phyloP scores from a whole-genome alignment of 164 flowering plant genomes.

The Stephania yunnanensis region DNA sequence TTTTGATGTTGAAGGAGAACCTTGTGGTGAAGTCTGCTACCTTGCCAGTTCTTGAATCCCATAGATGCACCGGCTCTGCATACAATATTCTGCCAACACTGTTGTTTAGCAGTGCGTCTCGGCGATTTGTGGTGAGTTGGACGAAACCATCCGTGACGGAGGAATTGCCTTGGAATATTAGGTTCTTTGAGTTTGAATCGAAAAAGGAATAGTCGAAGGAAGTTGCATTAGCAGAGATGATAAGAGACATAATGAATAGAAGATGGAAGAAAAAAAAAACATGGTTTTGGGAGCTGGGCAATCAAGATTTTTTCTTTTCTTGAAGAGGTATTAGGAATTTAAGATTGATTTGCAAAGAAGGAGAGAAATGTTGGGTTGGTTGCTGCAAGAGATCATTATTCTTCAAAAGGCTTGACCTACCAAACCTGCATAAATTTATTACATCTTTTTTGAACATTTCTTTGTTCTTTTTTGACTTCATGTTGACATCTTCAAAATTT shows the following conservation, averaged over 20 bases:
- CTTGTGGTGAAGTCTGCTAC: conserved; percentile 9
- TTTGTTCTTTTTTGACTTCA: background rate
- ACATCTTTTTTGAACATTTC: background rate
- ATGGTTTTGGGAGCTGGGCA: background rate
- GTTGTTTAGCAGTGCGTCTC: background rate
- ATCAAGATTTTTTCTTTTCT: background rate
- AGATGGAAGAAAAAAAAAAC: conserved; percentile 1
- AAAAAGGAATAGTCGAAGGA: conserved; percentile 2
- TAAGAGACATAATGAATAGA: background rate
- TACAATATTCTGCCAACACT: conserved; percentile 1
- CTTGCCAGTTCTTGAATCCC: background rate
- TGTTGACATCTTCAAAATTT: background rate
- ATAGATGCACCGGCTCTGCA: background rate
- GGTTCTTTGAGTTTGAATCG: background rate
- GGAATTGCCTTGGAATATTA: conserved; percentile 3
- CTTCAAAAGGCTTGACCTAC: background rate
- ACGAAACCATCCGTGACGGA: background rate
- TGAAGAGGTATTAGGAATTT: background rate
- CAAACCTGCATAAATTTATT: background rate
- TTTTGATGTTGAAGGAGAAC: conserved; percentile 1
- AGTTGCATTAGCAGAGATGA: conserved; percentile 2
- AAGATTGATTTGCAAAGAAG: conserved; percentile 4
- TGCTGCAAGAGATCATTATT: background rate
- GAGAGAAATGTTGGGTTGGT: conserved; percentile 6
- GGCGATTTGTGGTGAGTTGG: conserved; percentile 9